Base-by-base conservation (phyloP, 2,329 filamentous ascomycete species). In the Pseudogymnoascus sp. region DNA sequence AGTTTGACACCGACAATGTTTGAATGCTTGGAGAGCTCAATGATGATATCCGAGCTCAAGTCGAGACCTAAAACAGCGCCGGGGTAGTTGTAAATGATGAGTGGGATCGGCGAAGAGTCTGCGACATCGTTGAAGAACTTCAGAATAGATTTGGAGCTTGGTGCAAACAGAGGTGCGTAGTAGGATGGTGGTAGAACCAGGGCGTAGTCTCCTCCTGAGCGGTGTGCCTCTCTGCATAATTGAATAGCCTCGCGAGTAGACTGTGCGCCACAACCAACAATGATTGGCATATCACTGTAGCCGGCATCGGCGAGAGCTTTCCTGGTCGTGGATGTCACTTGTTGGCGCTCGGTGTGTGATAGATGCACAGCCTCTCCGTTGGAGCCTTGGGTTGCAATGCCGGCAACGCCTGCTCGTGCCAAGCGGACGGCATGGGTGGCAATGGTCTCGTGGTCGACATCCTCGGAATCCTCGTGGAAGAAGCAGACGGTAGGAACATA, bases 1-100 rank as follows among this genome's bases (percentile, higher is more conserved):
- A 96, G 95, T 76, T 96, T 96, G 64, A 91, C 92, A 66, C 91
- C 91, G 67, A 91, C 80, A 71, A 96, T 91, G 78, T 96, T 96
- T 69, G 87, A 85, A 76, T 96, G 91, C 73, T 85, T 78, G 45
- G 88, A 88, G 59, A 96, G 85, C 74, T 83, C 83, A 77, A 95
- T 91, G 72, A 96, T 85, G 67, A 93, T 81, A 74, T 96, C 91
- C 66, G 89, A 93, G 79, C 93, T 90, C 83, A 96, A 87, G 75
- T 96, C 91, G 74, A 96, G 88, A 63, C 91, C 91, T 8, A 90
- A 84, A 7, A 95, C 91, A 60, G 90, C 91, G 63, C 90, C 91
- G 0, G 91, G 92, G 78, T 95, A 96, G 81, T 96, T 96, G 83
- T 96, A 96, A 62, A 96, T 80, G 68, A 96, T 82, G 65, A 96